Conservation (phyloP, 352 stramenopile species). For the Phytophthora pinifolia region DNA sequence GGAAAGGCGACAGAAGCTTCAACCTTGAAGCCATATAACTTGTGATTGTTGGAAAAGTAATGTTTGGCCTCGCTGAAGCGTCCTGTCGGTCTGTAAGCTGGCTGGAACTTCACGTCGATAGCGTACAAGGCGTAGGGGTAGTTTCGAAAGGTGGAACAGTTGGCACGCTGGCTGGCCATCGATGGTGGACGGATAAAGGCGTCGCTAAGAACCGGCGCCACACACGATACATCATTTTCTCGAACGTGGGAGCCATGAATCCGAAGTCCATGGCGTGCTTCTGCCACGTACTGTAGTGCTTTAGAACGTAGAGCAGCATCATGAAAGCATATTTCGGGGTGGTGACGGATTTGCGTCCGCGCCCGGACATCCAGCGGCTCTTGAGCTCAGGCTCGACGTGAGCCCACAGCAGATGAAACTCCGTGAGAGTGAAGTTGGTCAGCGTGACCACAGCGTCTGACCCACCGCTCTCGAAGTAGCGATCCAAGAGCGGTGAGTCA, state of each 20-base stretch:
- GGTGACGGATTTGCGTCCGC: background rate
- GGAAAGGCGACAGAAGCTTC: constrained; percentile 7
- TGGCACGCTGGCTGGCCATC: background rate
- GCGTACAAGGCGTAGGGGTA: constrained; percentile 11
- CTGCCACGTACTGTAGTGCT: constrained; percentile 11
- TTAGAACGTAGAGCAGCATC: constrained; percentile 4
- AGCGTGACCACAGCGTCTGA: constrained; percentile 5
- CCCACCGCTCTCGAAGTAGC: constrained; percentile 7
- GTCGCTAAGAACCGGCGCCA: background rate
- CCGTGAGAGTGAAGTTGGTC: constrained; percentile 6
- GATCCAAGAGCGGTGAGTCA: constrained; percentile 5
- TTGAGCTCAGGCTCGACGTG: constrained; percentile 7
- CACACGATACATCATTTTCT: constrained; percentile 9
- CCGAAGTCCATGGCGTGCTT: constrained; percentile 8
- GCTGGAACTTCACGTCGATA: constrained; percentile 11
- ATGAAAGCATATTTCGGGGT: constrained; percentile 8
- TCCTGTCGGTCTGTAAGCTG: constrained; percentile 1
- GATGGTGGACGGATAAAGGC: background rate
- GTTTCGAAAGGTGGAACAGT: constrained; percentile 5
- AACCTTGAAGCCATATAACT: constrained; percentile 6
- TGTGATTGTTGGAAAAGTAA: constrained; percentile 11
- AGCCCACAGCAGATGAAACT: constrained; percentile 4
- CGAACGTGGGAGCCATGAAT: constrained; percentile 3
- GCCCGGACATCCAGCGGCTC: constrained; percentile 1
- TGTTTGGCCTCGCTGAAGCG: constrained; percentile 5